Evolutionary conservation across 306 rosid genomes (phyloP).

Genomic region (Dryas alaskensis): DNA sequence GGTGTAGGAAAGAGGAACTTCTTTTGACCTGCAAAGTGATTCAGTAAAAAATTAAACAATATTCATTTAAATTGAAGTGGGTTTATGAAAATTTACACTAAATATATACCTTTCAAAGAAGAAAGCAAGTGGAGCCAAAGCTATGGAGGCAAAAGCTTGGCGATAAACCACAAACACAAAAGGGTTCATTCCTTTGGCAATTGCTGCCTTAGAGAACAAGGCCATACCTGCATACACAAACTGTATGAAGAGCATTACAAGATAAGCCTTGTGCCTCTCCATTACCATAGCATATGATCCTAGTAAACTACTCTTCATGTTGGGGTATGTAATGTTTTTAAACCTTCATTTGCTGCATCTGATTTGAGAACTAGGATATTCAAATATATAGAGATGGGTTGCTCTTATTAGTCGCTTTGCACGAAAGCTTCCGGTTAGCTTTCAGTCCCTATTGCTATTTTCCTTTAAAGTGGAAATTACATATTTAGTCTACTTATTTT

Average conservation of each 20-base stretch:
- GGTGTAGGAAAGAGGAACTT: slow-evolving; percentile 55
- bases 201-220: slow-evolving; percentile 83
- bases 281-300: slow-evolving; percentile 7
- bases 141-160: slow-evolving; percentile 74
- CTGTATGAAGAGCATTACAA: slow-evolving; percentile 72
- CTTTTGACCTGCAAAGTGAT: slow-evolving; percentile 50
- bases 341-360: background rate
- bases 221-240: slow-evolving; percentile 87
- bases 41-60: background rate
- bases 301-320: slow-evolving; percentile 41
- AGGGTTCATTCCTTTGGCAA: slow-evolving; percentile 85
- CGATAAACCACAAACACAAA: slow-evolving; percentile 85
- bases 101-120: slow-evolving; percentile 63
- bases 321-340: background rate
- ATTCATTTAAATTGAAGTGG: too few relatives aligned
- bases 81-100: too few relatives aligned
- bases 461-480: too few relatives aligned
- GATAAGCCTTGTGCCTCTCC: slow-evolving; percentile 53
- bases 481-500: too few relatives aligned
- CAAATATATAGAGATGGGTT: background rate
- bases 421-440: background rate
- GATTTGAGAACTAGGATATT: background rate
- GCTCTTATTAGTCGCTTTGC: background rate
- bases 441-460: background rate
- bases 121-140: slow-evolving; percentile 73